phyloP scores from a whole-genome alignment of 2,329 filamentous ascomycete genomes.

The Chalaropsis thielavioides region DNA sequence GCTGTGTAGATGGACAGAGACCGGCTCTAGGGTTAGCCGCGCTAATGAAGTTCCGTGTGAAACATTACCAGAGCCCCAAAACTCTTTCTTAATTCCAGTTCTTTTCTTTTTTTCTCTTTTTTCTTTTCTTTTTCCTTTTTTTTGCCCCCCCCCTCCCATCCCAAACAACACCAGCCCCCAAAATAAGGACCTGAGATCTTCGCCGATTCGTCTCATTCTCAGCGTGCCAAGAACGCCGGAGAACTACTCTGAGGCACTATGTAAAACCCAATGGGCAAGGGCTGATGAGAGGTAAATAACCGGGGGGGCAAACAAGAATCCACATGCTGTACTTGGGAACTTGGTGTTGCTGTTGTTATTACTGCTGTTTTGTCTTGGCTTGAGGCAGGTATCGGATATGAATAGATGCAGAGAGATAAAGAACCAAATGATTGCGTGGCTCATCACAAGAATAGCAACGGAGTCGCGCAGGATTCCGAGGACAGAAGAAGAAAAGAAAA shows the following conservation, averaged over 20 bases:
- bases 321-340: too few species aligned
- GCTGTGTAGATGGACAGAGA: too few species aligned
- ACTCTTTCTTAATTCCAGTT: too few species aligned
- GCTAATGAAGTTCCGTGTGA: too few species aligned
- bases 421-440: not conserved
- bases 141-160: too few species aligned
- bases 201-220: not conserved
- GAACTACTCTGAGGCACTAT: constrained; percentile 1
- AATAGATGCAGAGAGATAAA: not conserved
- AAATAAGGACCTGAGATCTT: not conserved
- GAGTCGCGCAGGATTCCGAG: not conserved
- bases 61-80: not conserved
- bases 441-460: not conserved
- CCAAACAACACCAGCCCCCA: too few species aligned
- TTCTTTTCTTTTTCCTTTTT: not conserved
- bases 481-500: not conserved
- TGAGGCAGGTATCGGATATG: constrained; percentile 3
- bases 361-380: not conserved
- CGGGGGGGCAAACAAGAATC: too few species aligned
- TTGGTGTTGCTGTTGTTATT: too few species aligned
- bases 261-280: not conserved
- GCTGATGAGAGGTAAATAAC: too few species aligned
- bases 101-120: not conserved
- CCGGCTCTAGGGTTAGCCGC: too few species aligned
- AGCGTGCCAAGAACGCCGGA: not conserved